A percentile compares a stretch with the other conserved stretches of the same genome.
Evolutionary conservation across 192 early-diverging fungal genomes (phyloP).

Genomic region (Backusella morwellensis): DNA sequence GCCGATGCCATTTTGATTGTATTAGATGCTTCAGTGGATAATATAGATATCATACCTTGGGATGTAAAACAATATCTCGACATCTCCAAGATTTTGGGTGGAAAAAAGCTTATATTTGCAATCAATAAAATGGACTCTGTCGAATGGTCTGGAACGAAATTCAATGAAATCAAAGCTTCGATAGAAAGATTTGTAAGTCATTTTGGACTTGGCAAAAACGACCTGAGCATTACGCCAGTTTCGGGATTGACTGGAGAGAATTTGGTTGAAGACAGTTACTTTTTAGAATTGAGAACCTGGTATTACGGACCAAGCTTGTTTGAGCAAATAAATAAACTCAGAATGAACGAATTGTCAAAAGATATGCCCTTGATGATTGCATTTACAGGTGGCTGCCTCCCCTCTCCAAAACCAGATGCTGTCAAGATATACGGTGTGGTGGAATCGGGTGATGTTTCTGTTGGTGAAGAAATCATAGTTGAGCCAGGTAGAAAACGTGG

Average conservation of each 20-base stretch:
- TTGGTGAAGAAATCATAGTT: constrained; percentile 80
- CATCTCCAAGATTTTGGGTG: constrained; percentile 85
- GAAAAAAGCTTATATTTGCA: constrained; percentile 86
- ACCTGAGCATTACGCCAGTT: constrained; percentile 81
- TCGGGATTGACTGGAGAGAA: constrained; percentile 93
- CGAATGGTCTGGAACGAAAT: constrained; percentile 81
- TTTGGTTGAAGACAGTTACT: constrained; percentile 50
- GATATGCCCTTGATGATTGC: constrained; percentile 82
- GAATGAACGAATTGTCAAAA: constrained; percentile 67
- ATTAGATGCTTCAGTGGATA: constrained; percentile 81
- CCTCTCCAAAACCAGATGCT: constrained; percentile 63
- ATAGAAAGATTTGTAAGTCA: constrained; percentile 68
- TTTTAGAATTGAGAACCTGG: constrained; percentile 59
- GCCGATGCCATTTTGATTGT: constrained; percentile 96
- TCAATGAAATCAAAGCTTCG: constrained; percentile 69
- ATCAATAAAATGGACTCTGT: constrained; percentile 93
- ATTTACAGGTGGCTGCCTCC: constrained; percentile 77
- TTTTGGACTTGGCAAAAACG: constrained; percentile 72
- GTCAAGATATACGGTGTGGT: constrained; percentile 71
- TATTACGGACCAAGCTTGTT: constrained; percentile 81
- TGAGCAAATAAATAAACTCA: constrained; percentile 68
- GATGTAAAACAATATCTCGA: constrained; percentile 84
- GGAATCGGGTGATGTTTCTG: constrained; percentile 80
- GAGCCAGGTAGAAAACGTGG: constrained; percentile 81
- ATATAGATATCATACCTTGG: constrained; percentile 92